Percentiles rank a stretch among this genome's conserved stretches.
These are phyloP conservation scores for Carallia brachiata DNA, from an alignment of 345 rosid species.

Conservation along the genomic window DNA sequence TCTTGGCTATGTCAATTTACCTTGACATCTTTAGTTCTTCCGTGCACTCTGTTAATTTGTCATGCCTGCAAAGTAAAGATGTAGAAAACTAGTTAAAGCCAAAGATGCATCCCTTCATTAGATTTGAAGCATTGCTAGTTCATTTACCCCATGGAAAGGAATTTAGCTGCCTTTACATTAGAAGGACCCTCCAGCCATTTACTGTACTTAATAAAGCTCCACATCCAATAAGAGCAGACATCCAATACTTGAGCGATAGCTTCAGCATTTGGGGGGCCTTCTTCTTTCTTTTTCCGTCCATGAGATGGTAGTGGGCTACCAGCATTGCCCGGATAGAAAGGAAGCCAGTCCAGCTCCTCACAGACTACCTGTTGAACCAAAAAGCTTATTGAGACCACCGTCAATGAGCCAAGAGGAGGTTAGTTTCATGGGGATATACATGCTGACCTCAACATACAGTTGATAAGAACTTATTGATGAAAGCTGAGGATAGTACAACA, in stretches of 20 bases:
- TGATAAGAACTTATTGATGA: constrained; percentile 94
- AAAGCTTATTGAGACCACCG: constrained; percentile 19
- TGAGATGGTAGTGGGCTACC: constrained; percentile 42
- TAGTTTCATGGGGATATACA: constrained; percentile 16
- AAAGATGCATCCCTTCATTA: constrained; percentile 6
- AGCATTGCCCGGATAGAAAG: constrained; percentile 54
- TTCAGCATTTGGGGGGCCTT: constrained; percentile 70
- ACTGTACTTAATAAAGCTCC: constrained; percentile 91
- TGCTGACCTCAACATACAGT: constrained; percentile 89
- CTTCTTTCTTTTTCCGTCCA: constrained; percentile 53
- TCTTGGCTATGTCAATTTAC: constrained; percentile 42
- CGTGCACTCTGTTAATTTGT: constrained; percentile 65
- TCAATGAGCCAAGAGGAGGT: constrained; percentile 10
- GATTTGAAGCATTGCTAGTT: constrained; percentile 10
- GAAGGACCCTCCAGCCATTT: constrained; percentile 89
- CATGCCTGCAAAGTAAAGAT: constrained; percentile 56
- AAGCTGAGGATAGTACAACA: constrained; percentile 88
- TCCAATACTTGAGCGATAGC: constrained; percentile 66
- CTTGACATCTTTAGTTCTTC: constrained; percentile 58
- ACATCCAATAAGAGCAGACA: constrained; percentile 91
- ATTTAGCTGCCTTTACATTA: constrained; percentile 81
- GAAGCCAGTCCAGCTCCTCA: constrained; percentile 96
- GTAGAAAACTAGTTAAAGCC: constrained; percentile 7
- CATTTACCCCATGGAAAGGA: constrained; percentile 81
- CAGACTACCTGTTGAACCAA: constrained; percentile 68